Conservation (phyloP, 495 filamentous ascomycete species). For the Xylaria castorea region DNA sequence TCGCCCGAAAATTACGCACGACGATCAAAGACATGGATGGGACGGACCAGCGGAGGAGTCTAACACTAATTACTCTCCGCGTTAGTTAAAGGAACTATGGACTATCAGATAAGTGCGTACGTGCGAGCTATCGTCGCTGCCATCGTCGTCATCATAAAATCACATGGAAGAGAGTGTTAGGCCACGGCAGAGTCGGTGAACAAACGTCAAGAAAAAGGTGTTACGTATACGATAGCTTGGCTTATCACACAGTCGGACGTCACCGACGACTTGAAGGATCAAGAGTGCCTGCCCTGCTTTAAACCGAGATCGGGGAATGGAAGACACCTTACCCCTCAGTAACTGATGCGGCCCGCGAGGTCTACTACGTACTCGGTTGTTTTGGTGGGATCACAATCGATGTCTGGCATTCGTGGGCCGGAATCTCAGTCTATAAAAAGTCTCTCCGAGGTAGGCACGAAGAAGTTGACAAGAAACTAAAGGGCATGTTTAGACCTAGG, state of each 20-base stretch:
- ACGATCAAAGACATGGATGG: not conserved
- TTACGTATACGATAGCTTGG: constrained; percentile 4
- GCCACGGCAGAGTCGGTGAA: not conserved
- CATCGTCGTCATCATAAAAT: constrained; percentile 8
- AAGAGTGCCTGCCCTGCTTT: not conserved
- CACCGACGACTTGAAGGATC: not conserved
- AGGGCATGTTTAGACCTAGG: not conserved
- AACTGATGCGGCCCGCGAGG: not conserved
- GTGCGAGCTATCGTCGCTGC: not conserved
- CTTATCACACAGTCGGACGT: not conserved
- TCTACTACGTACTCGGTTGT: not conserved
- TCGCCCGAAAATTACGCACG: not conserved
- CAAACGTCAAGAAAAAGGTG: not conserved
- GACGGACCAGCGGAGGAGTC: not conserved
- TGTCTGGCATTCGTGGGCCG: not conserved
- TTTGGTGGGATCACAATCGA: not conserved
- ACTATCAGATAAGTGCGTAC: not conserved
- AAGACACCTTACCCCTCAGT: not conserved
- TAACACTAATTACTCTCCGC: not conserved
- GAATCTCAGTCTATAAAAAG: not conserved
- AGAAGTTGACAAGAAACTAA: not conserved
- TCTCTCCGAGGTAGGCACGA: not conserved
- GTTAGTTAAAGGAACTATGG: not conserved
- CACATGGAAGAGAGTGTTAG: not conserved
- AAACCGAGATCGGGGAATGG: not conserved